Conservation (phyloP, 2,329 filamentous ascomycete genomes). For the Trichoderma breve region DNA sequence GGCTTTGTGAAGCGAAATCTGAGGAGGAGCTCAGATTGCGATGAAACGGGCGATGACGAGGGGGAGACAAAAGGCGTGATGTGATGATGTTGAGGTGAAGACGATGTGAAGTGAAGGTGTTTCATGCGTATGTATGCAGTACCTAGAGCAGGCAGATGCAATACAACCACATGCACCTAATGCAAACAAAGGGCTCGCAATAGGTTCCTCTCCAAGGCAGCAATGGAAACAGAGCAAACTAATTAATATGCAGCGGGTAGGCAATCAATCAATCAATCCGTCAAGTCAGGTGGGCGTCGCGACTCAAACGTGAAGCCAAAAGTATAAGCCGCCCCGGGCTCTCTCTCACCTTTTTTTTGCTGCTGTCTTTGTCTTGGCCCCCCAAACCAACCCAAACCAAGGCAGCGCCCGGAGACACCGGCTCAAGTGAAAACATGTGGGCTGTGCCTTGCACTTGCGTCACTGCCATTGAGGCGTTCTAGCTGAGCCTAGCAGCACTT, state of each 20-base stretch:
- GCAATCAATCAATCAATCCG: not conserved
- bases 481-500: not conserved
- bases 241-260: not conserved
- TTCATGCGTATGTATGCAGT: not conserved
- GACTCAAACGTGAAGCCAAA: not conserved
- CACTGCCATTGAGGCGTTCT: not conserved
- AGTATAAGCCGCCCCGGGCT: not conserved
- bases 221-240: not conserved
- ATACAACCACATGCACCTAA: not conserved
- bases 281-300: not conserved
- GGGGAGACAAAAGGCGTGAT: not conserved
- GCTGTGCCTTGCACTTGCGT: slow-evolving; percentile 4
- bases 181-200: not conserved
- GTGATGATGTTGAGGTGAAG: not conserved
- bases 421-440: not conserved
- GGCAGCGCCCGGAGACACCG: not conserved
- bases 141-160: not conserved
- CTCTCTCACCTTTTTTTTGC: not conserved
- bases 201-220: too few relatives aligned
- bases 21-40: not conserved
- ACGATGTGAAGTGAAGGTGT: not conserved
- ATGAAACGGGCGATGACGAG: not conserved
- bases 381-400: not conserved
- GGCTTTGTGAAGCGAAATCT: slow-evolving; percentile 4
- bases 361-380: not conserved